Percentiles rank a stretch among this genome's conserved stretches.
phyloP scores from a whole-genome alignment of 2,329 filamentous ascomycete species.

The Teratosphaeria viscida region DNA sequence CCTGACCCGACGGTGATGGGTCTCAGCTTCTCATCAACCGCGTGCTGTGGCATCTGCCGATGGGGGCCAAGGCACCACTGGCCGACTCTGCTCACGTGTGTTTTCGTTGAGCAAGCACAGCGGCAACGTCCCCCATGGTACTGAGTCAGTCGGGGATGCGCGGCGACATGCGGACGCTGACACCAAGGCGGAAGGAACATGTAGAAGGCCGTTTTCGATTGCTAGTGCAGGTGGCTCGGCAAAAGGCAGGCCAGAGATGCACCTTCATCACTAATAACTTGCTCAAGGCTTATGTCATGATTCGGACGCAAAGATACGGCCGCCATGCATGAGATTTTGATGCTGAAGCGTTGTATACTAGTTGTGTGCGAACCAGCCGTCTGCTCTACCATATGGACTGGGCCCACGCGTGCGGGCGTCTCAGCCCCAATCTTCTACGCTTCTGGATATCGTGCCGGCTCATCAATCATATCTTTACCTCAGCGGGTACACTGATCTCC shows the following conservation, averaged over 20 bases:
- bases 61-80: not conserved
- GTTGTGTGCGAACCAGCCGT: not conserved
- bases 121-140: not conserved
- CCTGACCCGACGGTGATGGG: not conserved
- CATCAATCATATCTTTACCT: constrained; percentile 33
- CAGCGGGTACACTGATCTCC: constrained; percentile 34
- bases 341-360: not conserved
- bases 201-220: no score
- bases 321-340: not conserved
- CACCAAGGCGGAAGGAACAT: not conserved
- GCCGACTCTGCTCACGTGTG: not conserved
- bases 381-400: not conserved
- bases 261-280: no score
- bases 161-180: not conserved
- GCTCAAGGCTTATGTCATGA: no score
- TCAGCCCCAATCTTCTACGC: no score
- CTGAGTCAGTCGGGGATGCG: not conserved
- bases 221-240: no score
- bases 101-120: not conserved
- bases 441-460: not conserved
- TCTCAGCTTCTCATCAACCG: not conserved
- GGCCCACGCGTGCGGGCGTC: not conserved
- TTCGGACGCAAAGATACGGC: no score
- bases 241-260: no score
- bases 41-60: not conserved